Base-by-base conservation (phyloP, 78 protist genomes). In the Dictyostelium discoideum region DNA sequence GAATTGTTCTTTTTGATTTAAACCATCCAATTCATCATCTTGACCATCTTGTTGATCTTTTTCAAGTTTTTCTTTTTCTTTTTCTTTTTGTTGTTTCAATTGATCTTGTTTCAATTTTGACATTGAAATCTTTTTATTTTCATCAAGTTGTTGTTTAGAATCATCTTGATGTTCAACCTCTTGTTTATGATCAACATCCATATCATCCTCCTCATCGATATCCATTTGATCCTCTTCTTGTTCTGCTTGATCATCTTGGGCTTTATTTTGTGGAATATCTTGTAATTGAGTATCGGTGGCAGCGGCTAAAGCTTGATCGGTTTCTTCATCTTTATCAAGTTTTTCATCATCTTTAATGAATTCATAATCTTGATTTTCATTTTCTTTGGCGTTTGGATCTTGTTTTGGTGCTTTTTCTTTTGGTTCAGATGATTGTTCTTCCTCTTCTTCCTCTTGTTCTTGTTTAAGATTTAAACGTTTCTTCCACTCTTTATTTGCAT, bases 401-500 rank as follows among this genome's bases (percentile, higher is more conserved):
- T 98, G 87, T 63, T 98, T 80, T 67, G 87, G 87, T 18, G 95
- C 88, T 54, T 83, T 82, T 50, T 90, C 95, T 37, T 89, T 57
- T 22, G 26, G 24, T 14, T 78, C 69, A 5, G 26, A 20, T 40
- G 54, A 8, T 24, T 48, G 92, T 22, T 94, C 98, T 5, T 93
- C 54, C n/a, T 98, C 94, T 50, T 98, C 93, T 1, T 92, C 92
- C 2, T 74, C 83, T 57, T 96, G 67, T 10, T 93, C 92, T 46
- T 87, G 81, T 29, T 46, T 5, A 16, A 84, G 84, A 24, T 85
- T 81, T 6, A 93, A 24, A 84, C 93, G 85, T 81, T 92, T 92
- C 83, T 96, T 92, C 96, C 95, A 92, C 42, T 96, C 93, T 48
- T 96, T 90, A 18, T 87, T 60, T 48, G 83, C 90, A 42, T 96